Evolutionary conservation across 2,329 filamentous ascomycete genomes (phyloP).

Genomic region (Neofusicoccum ribis): DNA sequence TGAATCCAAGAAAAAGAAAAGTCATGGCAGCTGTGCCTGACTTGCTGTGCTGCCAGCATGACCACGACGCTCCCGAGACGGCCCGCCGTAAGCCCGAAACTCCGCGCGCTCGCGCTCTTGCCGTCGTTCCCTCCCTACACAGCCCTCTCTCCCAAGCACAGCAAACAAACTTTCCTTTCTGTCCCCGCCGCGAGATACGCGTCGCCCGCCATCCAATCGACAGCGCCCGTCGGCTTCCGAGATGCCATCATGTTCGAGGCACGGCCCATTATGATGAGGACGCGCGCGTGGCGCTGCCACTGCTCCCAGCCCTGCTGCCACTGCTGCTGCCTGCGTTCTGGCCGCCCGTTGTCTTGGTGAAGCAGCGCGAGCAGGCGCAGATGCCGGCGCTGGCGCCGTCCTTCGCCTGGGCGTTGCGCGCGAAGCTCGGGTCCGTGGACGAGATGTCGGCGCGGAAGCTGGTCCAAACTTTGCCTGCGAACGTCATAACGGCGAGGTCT

Average conservation of each 20-base stretch:
- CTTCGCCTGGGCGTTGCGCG: not conserved
- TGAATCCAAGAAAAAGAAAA: not conserved
- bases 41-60: not conserved
- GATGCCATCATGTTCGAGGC: too few species aligned
- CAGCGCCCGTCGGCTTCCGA: too few species aligned
- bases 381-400: not conserved
- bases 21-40: not conserved
- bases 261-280: not conserved
- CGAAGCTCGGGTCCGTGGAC: constrained; percentile 11
- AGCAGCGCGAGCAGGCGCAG: constrained; percentile 12
- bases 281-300: not conserved
- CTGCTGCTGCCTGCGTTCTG: not conserved
- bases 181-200: too few species aligned
- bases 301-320: not conserved
- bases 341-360: not conserved
- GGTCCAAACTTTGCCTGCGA: constrained; percentile 1
- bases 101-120: not conserved
- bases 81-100: constrained; percentile 1
- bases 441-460: constrained; percentile 9
- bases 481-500: not conserved
- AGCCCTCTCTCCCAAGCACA: too few species aligned
- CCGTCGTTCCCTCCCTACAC: too few species aligned
- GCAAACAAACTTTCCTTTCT: too few species aligned
- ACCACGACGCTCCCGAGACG: not conserved
- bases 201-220: too few species aligned